These are phyloP conservation scores for Lasiosphaeris hirsuta DNA, from an alignment of 495 filamentous ascomycete genomes.

Conservation along the genomic window DNA sequence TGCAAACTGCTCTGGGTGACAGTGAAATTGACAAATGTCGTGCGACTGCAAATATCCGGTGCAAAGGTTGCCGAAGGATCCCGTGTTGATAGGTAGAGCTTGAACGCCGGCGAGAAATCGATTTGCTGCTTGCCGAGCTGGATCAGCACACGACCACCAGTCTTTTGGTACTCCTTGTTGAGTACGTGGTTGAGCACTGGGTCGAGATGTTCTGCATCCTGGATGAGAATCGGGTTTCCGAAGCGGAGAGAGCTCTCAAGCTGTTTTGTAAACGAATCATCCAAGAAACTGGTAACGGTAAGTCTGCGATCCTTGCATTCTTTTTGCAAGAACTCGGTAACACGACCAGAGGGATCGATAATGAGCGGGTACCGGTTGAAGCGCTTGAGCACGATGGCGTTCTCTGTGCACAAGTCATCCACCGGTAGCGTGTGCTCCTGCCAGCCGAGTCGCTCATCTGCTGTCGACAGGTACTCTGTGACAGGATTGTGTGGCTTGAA, in stretches of 20 bases:
- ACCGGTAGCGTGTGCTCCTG: slow-evolving; percentile 93
- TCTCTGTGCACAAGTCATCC: slow-evolving; percentile 98
- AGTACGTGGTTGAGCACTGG: slow-evolving; percentile 97
- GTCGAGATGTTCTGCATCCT: slow-evolving; percentile 96
- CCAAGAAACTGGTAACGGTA: slow-evolving; percentile 96
- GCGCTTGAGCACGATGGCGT: slow-evolving; percentile 92
- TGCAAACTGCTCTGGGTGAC: slow-evolving; percentile 98
- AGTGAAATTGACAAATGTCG: slow-evolving; percentile 99
- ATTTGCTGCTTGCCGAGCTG: slow-evolving; percentile 99
- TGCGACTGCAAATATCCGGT: slow-evolving; percentile 97
- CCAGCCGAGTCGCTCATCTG: slow-evolving; percentile 91
- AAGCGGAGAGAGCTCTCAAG: slow-evolving; percentile 94
- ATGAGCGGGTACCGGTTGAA: slow-evolving; percentile 99
- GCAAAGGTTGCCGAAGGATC: slow-evolving; percentile 96
- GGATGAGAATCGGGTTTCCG: slow-evolving; percentile 96
- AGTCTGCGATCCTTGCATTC: slow-evolving; percentile 90
- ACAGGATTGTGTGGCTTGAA: slow-evolving; percentile 93
- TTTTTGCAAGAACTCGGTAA: slow-evolving; percentile 90
- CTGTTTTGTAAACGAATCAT: slow-evolving; percentile 97
- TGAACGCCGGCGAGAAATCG: slow-evolving; percentile 97
- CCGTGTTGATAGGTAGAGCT: slow-evolving; percentile 88
- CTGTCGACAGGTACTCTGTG: slow-evolving; percentile 94
- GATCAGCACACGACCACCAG: slow-evolving; percentile 96
- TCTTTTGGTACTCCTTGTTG: slow-evolving; percentile 99
- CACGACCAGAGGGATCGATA: slow-evolving; percentile 93